These are phyloP conservation scores for Martensiomyces pterosporus DNA, from an alignment of 192 early-diverging fungal species.

Conservation along the genomic window DNA sequence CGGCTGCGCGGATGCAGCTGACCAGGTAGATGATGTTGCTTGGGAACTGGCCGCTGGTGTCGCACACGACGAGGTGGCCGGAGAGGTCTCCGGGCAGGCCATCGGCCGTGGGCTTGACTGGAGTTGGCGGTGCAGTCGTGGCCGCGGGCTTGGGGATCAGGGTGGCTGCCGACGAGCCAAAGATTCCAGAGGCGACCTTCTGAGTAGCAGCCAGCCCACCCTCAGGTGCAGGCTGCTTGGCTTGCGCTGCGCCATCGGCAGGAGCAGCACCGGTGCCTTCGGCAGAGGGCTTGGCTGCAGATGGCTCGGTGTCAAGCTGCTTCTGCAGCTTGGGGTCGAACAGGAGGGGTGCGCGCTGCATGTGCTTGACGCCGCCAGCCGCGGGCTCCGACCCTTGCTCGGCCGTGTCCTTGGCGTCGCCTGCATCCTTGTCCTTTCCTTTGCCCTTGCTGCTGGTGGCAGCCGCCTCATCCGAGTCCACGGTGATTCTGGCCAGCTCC, in stretches of 20 bases:
- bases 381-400: slow-evolving; percentile 6
- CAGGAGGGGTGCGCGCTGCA: slow-evolving; percentile 38
- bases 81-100: slow-evolving; percentile 39
- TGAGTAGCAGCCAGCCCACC: neutral
- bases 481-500: slow-evolving; percentile 35
- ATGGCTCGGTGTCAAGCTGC: slow-evolving; percentile 14
- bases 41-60: slow-evolving; percentile 56
- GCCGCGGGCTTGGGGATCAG: slow-evolving; percentile 5
- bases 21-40: slow-evolving; percentile 64
- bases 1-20: slow-evolving; percentile 58
- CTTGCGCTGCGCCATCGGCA: neutral
- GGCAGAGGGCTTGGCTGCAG: slow-evolving; percentile 3
- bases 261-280: no score
- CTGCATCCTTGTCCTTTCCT: slow-evolving; percentile 7
- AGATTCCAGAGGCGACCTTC: neutral
- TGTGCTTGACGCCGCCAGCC: slow-evolving; percentile 3
- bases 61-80: slow-evolving; percentile 62
- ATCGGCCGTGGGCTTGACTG: slow-evolving; percentile 15
- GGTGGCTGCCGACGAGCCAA: neutral
- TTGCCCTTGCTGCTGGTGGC: no score
- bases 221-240: no score
- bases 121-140: no score
- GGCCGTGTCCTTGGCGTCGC: slow-evolving; percentile 8
- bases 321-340: slow-evolving; percentile 36
- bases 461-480: slow-evolving; percentile 10